phyloP scores from a whole-genome alignment of 345 rosid species.

The Eucalyptus cloeziana region DNA sequence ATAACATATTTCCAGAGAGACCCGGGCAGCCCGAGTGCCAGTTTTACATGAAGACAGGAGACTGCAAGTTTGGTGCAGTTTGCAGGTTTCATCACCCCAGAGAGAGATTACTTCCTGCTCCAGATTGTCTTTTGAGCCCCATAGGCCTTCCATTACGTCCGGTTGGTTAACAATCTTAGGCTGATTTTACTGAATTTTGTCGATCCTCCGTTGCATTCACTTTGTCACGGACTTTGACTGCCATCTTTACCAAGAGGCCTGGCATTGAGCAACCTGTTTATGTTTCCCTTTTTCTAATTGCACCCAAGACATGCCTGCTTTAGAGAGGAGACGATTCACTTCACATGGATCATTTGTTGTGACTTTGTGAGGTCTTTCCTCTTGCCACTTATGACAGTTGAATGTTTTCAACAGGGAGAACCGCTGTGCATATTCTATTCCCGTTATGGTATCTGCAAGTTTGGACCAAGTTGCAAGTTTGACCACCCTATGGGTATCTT shows the following conservation, averaged over 20 bases:
- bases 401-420: conserved; percentile 56
- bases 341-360: background rate
- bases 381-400: conserved; percentile 1
- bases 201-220: background rate
- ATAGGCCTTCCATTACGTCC: conserved; percentile 92
- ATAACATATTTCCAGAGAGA: conserved; percentile 90
- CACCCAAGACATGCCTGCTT: background rate
- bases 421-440: conserved; percentile 87
- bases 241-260: background rate
- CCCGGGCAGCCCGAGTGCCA: conserved; percentile 94
- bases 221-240: background rate
- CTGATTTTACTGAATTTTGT: background rate
- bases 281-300: background rate
- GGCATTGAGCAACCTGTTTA: background rate
- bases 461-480: conserved; percentile 98
- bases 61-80: conserved; percentile 94
- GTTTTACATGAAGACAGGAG: conserved; percentile 98
- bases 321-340: background rate
- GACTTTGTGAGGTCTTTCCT: background rate
- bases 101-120: conserved; percentile 83
- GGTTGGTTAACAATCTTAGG: conserved; percentile 30
- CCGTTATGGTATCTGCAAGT: conserved; percentile 96
- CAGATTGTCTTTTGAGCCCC: conserved; percentile 80
- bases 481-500: conserved; percentile 93
- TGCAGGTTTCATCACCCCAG: conserved; percentile 97